Evolutionary conservation across 1,284 basidiomycete genomes (phyloP).

Genomic region (Kwoniella shivajii): DNA sequence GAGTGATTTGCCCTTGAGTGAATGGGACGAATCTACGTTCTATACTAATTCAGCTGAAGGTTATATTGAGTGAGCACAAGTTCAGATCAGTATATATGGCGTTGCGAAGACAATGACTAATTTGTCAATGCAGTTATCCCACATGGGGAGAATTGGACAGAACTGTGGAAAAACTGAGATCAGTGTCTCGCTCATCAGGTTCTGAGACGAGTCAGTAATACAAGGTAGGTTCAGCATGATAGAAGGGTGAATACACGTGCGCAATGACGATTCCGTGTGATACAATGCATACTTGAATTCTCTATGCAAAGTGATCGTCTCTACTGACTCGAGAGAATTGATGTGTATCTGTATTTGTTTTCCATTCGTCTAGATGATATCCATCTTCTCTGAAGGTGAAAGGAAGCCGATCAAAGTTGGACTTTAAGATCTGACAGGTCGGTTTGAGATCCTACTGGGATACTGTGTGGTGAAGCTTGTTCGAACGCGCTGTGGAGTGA

Average conservation of each 20-base stretch:
- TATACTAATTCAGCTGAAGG: conserved; percentile 24
- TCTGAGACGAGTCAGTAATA: background rate
- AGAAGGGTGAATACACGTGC: too few relatives aligned
- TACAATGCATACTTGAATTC: too few relatives aligned
- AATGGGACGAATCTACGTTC: conserved; percentile 40
- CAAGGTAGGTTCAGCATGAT: too few relatives aligned
- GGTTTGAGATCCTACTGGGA: conserved; percentile 52
- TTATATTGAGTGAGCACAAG: conserved; percentile 28
- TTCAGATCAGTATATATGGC: background rate
- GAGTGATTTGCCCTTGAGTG: conserved; percentile 32
- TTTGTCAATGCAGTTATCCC: background rate
- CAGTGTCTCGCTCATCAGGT: background rate
- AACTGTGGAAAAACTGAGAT: too few relatives aligned
- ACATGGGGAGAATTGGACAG: background rate
- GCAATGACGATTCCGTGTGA: too few relatives aligned
- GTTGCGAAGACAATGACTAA: background rate
- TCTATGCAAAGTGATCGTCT: too few relatives aligned
- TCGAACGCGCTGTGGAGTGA: conserved; percentile 51
- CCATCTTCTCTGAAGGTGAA: too few relatives aligned
- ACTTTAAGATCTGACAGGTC: conserved; percentile 50
- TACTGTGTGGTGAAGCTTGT: conserved; percentile 50
- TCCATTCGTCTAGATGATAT: too few relatives aligned
- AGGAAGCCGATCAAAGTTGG: conserved; percentile 2
- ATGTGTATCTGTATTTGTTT: too few relatives aligned
- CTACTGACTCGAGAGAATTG: too few relatives aligned